Base-by-base conservation (phyloP, 805 yeast species). In the Candida arabinofermentans region DNA sequence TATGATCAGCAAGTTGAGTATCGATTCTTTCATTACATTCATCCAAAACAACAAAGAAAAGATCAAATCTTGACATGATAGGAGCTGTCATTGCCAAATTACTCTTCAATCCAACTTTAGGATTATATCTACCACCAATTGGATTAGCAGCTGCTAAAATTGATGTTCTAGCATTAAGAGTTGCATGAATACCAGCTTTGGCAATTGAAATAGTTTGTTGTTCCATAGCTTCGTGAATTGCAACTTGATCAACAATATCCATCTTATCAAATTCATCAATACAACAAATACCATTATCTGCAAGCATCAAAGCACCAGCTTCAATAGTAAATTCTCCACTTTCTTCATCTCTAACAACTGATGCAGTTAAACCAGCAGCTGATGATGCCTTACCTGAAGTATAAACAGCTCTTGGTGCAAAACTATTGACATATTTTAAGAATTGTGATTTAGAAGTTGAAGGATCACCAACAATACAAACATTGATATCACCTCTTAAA, bases 191-290 rank as follows among this genome's bases (percentile, higher is more conserved):
- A 58, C 99, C 99, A 1, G 99, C 99, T 63, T 93, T 93, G 9
- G 99, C 97, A 57, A 93, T 93, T 13, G 97, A 90, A 51, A 93
- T 93, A 0, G 99, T 93, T 65, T 93, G 99, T 67, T 93, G 99
- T 74, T 93, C 99, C 99, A 93, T 93, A 19, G 98, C 99, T 69
- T 93, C 99, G 68, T 93, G 99, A 69, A 93, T 91, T 3, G 98
- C 98, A 41, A 93, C 98, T 67, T 93, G 98, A 66, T 93, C 98
- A 1, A 81, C 66, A 33, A 90, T 65, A 64, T 91, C 97, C 99
- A 93, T 93, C 70, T 93, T 93, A 62, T 93, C 99, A 55, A 93
- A 93, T 69, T 93, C 99, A 64, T 93, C 99, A 64, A 93, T 93
- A 55, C 96, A 95, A 74, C 99, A 93, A 47, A 93, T 86, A 48